Evolutionary conservation across 768 basidiomycete species (phyloP), one percentile per base, ranked within the genome.

Genomic region (Tricholoma bakamatsutake): DNA sequence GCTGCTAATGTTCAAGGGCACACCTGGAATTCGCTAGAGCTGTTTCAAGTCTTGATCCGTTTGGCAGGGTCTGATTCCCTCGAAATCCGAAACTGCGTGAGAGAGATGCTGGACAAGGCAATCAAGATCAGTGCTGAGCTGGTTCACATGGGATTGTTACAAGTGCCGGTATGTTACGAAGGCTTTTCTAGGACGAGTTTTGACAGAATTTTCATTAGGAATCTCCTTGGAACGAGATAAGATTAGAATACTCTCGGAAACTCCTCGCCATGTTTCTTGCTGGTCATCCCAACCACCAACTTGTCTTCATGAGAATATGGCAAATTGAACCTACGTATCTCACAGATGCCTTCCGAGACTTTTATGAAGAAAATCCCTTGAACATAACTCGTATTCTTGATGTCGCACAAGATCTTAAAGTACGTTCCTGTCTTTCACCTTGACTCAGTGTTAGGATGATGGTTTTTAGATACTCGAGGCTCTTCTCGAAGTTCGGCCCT

Each of bases 291-390:
- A 94, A 94, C 62, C 93, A 97, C 64, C 93, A 97, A 61, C 82
- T 99, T 9, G 94, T 98, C 55, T 98, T 98, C 75, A 93, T 96
- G 84, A 83, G 93, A 48, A 85, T 99, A 54, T 95, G 92, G 89
- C 91, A 95, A 65, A 87, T 91, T 42, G 84, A 93, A 64, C 90
- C 90, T 0, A 75, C 84, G 0, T 91, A 94, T 68, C 81, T 98
- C 50, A 87, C 93, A 4, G 81, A 85, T 54, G 92, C 93, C 6
- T 89, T 98, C 71, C 83, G 88, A 30, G 91, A 93, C 59, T 95
- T 93, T 66, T 97, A 98, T 70, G 82, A 87, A 48, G 93, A 95
- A 64, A 92, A 85, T 59, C 90, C 92, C 39, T 80, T 94, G 53
- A 97, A 98, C 66, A 92, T 98, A 53, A 93, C 93, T 13, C 80